Conservation (phyloP, 1,284 basidiomycete species). For the Termitomyces sp. region DNA sequence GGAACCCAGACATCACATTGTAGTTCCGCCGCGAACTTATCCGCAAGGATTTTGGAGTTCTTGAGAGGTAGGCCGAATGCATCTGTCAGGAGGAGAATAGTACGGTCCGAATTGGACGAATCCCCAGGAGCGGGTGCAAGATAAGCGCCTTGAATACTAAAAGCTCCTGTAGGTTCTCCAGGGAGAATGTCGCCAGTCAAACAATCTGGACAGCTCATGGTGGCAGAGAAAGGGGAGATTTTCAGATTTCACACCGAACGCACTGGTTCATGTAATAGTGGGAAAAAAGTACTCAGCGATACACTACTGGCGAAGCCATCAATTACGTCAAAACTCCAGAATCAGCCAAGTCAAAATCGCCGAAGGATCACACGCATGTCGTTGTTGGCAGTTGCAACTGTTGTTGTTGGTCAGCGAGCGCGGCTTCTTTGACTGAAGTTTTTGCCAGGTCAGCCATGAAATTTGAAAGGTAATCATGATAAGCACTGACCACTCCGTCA, state of each 20-base stretch:
- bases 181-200: conserved; percentile 14
- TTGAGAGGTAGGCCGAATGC: conserved; percentile 23
- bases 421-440: conserved; percentile 3
- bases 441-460: conserved; percentile 9
- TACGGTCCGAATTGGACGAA: conserved; percentile 13
- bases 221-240: neutral
- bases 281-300: neutral
- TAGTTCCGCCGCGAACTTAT: conserved; percentile 15
- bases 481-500: neutral
- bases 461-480: neutral
- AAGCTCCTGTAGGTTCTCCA: conserved; percentile 15
- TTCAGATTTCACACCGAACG: neutral
- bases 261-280: neutral
- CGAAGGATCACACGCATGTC: no score
- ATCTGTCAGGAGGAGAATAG: conserved; percentile 24
- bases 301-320: no score
- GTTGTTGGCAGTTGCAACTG: no score
- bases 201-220: conserved; percentile 16
- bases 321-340: no score
- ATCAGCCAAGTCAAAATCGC: no score
- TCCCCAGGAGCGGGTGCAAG: conserved; percentile 13
- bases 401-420: conserved; percentile 5
- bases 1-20: conserved; percentile 20
- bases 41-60: conserved; percentile 26
- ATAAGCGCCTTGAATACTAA: conserved; percentile 18